Base-by-base conservation (phyloP, 1,284 basidiomycete species). In the Tremellales sp. region DNA sequence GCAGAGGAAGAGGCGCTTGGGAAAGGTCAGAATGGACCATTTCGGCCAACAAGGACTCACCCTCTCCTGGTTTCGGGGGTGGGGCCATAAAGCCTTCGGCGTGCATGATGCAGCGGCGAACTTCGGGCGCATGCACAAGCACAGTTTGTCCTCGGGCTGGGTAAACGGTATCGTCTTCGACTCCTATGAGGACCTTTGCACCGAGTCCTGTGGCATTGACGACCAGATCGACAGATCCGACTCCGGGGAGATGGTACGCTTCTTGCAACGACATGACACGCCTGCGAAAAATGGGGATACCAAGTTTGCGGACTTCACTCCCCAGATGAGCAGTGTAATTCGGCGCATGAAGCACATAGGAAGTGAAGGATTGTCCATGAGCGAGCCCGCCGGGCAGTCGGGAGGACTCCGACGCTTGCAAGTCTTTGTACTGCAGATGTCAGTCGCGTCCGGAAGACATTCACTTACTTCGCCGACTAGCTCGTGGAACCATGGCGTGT, bases 91-190 rank as follows among this genome's bases (percentile, higher is more conserved):
- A 56, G 13, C 51, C 51, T 31, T 53, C 54, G 5, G 43, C 38
- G 16, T 56, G 50, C 46, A 56, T 52, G n/a, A 47, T 42, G n/a
- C 45, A 66, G 3, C 33, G 38, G 28, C 51, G 51, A 10, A 68
- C 63, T 5, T 38, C 44, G 3, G 89, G 88, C 1, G 87, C 85
- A 44, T 79, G 73, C 12, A 89, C 75, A 22, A 89, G 72, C 8
- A 91, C 81, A 0, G 87, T 92, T 71, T 95, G 92, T 0, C 92
- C 92, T 34, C 88, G 79, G 43, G 91, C 80, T 0, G 91, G 90
- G 63, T 81, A 82, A 19, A 91, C 77, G 14, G 74, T 71, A 43
- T 76, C 74, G 63, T 90, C 86, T 54, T 87, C 81, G 3, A 93
- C 82, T 4, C 87, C 89, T n/a, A 86, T 79, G 10, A 93, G 75